Percentiles rank a stretch among this genome's conserved stretches.
phyloP scores from a whole-genome alignment of 305 asterid genomes.

The Fraxinus floribunda region DNA sequence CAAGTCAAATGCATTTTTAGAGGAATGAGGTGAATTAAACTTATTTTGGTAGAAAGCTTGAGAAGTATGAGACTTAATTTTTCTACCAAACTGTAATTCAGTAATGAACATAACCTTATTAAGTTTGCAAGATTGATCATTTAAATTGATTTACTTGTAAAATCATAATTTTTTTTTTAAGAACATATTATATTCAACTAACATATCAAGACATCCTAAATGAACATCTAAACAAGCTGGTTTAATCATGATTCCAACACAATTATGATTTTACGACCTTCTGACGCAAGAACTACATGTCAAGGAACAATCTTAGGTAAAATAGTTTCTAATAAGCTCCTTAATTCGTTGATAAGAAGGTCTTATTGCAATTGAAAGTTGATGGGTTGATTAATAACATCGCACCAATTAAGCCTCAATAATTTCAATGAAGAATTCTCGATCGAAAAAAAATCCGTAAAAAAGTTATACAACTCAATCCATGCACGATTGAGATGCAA shows the following conservation, averaged over 20 bases:
- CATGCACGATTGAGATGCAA: background rate
- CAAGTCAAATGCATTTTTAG: background rate
- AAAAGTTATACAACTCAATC: background rate
- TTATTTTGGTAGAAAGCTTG: background rate
- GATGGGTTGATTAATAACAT: background rate
- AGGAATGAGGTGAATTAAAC: conserved; percentile 8
- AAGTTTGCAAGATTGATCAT: background rate
- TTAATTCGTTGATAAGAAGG: background rate
- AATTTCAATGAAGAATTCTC: background rate
- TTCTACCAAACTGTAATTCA: background rate
- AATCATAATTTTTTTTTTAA: background rate
- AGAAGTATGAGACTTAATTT: background rate
- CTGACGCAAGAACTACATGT: background rate
- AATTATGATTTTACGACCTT: background rate
- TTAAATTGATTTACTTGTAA: background rate
- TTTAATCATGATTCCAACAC: background rate
- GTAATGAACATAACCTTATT: background rate
- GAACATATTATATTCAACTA: background rate
- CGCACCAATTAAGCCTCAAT: background rate
- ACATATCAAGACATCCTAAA: background rate
- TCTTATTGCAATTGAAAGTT: background rate
- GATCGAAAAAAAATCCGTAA: background rate
- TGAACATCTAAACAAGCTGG: background rate
- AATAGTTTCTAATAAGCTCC: background rate
- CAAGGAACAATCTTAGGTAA: background rate